A percentile compares a stretch with the other conserved stretches of the same genome.
Evolutionary conservation across 1,284 basidiomycete genomes (phyloP).

Genomic region (Pseudozyma tsukubaensis): DNA sequence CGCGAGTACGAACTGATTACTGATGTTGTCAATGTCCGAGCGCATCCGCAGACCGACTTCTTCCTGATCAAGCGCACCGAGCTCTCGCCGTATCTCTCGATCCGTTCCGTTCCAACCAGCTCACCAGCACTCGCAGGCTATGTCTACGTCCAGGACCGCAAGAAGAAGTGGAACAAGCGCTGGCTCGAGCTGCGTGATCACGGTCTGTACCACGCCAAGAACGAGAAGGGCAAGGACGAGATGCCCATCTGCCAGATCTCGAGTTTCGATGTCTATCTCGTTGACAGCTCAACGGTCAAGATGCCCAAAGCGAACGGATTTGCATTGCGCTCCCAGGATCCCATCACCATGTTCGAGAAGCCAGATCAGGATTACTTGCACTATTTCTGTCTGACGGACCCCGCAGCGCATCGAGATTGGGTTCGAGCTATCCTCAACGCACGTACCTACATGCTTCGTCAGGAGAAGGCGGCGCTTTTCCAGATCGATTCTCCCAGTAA

Average conservation of each 20-base stretch:
- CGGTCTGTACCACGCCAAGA: constrained; percentile 62
- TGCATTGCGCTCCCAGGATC: constrained; percentile 58
- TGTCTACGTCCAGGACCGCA: constrained; percentile 61
- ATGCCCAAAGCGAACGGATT: constrained; percentile 63
- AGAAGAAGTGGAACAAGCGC: constrained; percentile 63
- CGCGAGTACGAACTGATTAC: constrained; percentile 66
- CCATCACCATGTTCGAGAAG: constrained; percentile 60
- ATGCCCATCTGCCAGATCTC: constrained; percentile 59
- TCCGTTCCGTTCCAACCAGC: constrained; percentile 52
- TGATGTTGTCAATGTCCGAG: constrained; percentile 54
- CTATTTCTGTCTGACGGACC: constrained; percentile 61
- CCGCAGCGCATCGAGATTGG: constrained; percentile 65
- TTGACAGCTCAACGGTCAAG: constrained; percentile 50
- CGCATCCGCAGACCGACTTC: constrained; percentile 46
- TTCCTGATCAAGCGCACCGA: constrained; percentile 64
- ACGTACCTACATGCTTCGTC: constrained; percentile 63
- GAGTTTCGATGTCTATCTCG: constrained; percentile 63
- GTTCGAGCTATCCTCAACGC: constrained; percentile 61
- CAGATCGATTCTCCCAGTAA: constrained; percentile 20
- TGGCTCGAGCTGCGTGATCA: constrained; percentile 68
- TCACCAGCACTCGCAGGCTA: constrained; percentile 63
- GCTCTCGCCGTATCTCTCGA: constrained; percentile 54
- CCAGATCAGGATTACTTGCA: constrained; percentile 63
- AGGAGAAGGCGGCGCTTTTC: constrained; percentile 64
- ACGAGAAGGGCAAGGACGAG: constrained; percentile 66